Conservation (phyloP, 1,284 basidiomycete genomes). For the Ceratobasidium sp. region DNA sequence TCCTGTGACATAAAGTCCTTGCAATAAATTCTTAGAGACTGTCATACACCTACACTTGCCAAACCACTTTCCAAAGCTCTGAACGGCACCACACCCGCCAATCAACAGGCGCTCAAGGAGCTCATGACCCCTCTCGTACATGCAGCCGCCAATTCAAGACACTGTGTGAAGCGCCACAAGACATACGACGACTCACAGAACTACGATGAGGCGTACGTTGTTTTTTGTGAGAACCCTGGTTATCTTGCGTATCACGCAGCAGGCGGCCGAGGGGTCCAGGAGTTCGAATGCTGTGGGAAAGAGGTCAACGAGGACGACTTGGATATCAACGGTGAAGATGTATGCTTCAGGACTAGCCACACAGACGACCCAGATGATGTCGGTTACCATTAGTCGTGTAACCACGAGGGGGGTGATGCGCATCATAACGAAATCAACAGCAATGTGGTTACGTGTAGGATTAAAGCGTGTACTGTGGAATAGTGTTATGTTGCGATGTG, state of each 20-base stretch:
- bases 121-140: not conserved
- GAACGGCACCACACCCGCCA: not conserved
- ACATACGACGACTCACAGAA: not conserved
- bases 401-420: not conserved
- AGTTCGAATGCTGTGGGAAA: not conserved
- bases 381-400: not conserved
- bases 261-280: no score
- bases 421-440: no score
- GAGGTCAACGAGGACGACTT: not conserved
- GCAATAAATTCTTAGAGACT: not conserved
- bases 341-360: not conserved
- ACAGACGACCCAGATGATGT: not conserved
- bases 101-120: not conserved
- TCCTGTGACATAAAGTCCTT: not conserved
- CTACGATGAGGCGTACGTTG: not conserved
- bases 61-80: not conserved
- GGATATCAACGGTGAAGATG: not conserved
- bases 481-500: not conserved
- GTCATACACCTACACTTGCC: not conserved
- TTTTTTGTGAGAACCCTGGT: not conserved
- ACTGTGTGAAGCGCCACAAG: conserved; percentile 4
- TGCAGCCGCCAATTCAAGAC: not conserved
- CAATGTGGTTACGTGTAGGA: not conserved
- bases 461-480: not conserved
- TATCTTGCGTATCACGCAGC: not conserved